Percentiles rank a stretch among this genome's conserved stretches.
Conservation (phyloP, 306 rosid genomes). For the Oxytropis ochrocephala region DNA sequence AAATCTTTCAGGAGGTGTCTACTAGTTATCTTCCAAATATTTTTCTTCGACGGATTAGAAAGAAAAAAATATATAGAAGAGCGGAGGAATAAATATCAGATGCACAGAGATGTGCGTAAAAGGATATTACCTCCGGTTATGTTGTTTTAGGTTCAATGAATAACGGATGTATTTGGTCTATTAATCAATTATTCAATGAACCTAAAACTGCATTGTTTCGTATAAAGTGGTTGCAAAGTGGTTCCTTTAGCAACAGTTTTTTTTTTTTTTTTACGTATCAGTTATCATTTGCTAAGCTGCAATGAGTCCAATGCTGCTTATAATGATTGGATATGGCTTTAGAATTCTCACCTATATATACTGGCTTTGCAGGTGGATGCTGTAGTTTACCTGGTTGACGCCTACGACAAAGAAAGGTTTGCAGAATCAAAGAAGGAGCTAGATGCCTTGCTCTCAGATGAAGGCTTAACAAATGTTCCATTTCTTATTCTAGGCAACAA, state of each 20-base stretch:
- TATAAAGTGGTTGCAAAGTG: background rate
- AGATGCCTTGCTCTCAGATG: constrained; percentile 67
- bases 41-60: background rate
- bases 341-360: background rate
- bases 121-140: background rate
- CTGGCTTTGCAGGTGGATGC: constrained; percentile 60
- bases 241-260: background rate
- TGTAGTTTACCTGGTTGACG: constrained; percentile 72
- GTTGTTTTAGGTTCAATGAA: no score
- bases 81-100: background rate
- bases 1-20: constrained; percentile 30
- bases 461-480: constrained; percentile 58
- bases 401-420: constrained; percentile 70
- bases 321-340: background rate
- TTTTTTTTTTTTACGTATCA: background rate
- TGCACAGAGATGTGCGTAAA: background rate
- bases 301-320: background rate
- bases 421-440: constrained; percentile 77
- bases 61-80: background rate
- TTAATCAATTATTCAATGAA: no score
- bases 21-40: constrained; percentile 31
- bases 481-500: constrained; percentile 79
- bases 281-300: background rate
- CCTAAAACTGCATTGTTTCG: no score
- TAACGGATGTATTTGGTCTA: no score